These are phyloP conservation scores for Bondarzewia mesenterica DNA, from an alignment of 1,284 basidiomycete genomes.

Conservation along the genomic window DNA sequence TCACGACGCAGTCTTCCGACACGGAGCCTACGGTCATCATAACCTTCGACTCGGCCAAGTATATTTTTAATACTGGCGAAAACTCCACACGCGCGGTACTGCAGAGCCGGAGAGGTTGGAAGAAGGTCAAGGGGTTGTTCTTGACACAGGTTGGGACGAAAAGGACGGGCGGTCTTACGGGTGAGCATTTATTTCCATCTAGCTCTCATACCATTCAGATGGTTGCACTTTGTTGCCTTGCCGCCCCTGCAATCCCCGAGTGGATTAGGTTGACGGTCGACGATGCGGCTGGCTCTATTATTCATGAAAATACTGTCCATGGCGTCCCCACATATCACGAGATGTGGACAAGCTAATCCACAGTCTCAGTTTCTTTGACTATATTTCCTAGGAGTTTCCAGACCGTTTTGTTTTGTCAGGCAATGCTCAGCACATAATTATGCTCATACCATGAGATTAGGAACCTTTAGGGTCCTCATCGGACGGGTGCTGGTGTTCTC, in stretches of 20 bases:
- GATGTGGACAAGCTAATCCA: too few relatives aligned
- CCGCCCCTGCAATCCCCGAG: neutral
- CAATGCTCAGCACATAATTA: too few relatives aligned
- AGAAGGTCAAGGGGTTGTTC: constrained; percentile 64
- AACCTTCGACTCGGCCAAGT: constrained; percentile 71
- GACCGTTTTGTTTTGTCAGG: too few relatives aligned
- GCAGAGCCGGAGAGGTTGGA: constrained; percentile 59
- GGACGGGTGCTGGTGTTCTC: too few relatives aligned
- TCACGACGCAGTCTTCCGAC: constrained; percentile 57
- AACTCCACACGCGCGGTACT: constrained; percentile 69
- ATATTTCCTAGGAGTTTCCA: too few relatives aligned
- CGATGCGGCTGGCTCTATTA: too few relatives aligned
- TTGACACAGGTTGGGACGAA: constrained; percentile 59
- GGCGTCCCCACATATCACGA: too few relatives aligned
- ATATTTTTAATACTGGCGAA: constrained; percentile 84
- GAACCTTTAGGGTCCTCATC: too few relatives aligned
- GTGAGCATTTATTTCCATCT: constrained; percentile 43
- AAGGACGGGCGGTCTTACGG: constrained; percentile 60
- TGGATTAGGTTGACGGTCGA: too few relatives aligned
- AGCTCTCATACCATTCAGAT: neutral
- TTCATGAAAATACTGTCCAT: too few relatives aligned
- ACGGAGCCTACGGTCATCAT: constrained; percentile 73
- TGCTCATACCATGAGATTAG: too few relatives aligned
- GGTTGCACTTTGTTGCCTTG: constrained; percentile 6
- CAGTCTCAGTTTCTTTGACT: too few relatives aligned